These are phyloP conservation scores for Alternaria sp. DNA, from an alignment of 2,329 filamentous ascomycete genomes.

Conservation along the genomic window DNA sequence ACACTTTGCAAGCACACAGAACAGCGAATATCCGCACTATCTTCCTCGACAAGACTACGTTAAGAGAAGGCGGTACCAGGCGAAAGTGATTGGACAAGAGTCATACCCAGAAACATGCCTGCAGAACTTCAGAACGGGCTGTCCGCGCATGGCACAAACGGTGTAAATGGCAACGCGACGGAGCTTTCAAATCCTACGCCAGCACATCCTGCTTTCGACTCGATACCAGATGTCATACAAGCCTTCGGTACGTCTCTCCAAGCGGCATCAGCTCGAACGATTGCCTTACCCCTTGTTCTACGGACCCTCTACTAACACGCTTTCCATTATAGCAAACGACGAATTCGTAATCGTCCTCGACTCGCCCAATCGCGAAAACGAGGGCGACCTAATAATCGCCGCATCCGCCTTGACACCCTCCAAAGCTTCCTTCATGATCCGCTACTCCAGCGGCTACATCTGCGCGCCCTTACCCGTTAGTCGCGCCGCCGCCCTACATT, in stretches of 20 bases:
- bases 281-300: not conserved
- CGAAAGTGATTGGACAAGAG: conserved; percentile 4
- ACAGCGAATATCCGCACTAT: not conserved
- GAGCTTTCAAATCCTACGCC: conserved; percentile 37
- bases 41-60: not conserved
- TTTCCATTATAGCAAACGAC: conserved; percentile 60
- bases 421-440: conserved; percentile 96
- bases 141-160: conserved; percentile 30
- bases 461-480: conserved; percentile 81
- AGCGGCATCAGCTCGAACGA: not conserved
- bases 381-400: conserved; percentile 97
- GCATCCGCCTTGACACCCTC: conserved; percentile 82
- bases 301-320: not conserved
- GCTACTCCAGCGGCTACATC: conserved; percentile 86
- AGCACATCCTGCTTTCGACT: conserved; percentile 55
- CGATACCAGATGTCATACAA: conserved; percentile 57
- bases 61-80: not conserved
- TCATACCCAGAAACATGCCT: conserved; percentile 32
- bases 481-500: conserved; percentile 73
- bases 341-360: conserved; percentile 97
- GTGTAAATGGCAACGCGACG: conserved; percentile 29
- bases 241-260: conserved; percentile 52
- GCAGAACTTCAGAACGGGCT: conserved; percentile 27
- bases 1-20: conserved; percentile 8
- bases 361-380: conserved; percentile 90